phyloP scores from a whole-genome alignment of 1,284 basidiomycete species.

The Boletus smithii region DNA sequence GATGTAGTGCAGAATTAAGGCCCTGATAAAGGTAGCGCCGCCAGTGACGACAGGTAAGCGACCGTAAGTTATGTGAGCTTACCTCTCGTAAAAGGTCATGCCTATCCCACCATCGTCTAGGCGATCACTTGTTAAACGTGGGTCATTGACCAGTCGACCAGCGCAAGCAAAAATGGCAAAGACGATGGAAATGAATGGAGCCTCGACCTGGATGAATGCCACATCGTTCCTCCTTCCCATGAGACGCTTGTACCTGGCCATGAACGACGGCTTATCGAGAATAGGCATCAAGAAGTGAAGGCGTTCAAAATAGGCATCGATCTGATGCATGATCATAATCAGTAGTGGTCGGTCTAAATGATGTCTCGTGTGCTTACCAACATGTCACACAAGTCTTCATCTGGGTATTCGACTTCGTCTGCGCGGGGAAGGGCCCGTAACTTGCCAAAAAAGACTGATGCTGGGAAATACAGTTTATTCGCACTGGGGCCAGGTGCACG shows the following conservation, averaged over 20 bases:
- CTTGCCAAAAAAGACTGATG: conserved; percentile 84
- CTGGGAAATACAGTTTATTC: conserved; percentile 85
- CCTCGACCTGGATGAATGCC: conserved; percentile 51
- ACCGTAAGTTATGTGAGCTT: conserved; percentile 21
- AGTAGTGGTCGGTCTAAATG: conserved; percentile 14
- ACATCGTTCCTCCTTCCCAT: conserved; percentile 68
- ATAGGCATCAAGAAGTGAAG: conserved; percentile 85
- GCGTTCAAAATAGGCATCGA: conserved; percentile 79
- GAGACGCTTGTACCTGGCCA: conserved; percentile 63
- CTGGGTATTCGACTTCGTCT: conserved; percentile 85
- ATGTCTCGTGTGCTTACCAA: conserved; percentile 42
- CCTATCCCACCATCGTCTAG: conserved; percentile 77
- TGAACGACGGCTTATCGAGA: conserved; percentile 78
- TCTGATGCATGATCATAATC: conserved; percentile 42
- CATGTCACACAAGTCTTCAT: conserved; percentile 77
- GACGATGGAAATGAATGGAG: conserved; percentile 72
- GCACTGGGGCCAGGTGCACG: conserved; percentile 68
- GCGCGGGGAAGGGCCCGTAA: conserved; percentile 77
- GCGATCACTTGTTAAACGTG: conserved; percentile 57
- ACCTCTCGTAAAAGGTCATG: conserved; percentile 85
- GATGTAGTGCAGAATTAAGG: conserved; percentile 85
- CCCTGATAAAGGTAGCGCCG: conserved; percentile 42
- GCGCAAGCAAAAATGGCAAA: conserved; percentile 85
- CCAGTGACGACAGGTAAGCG: conserved; percentile 6
- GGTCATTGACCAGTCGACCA: conserved; percentile 73